Conservation (phyloP, 2,329 filamentous ascomycete genomes). For the Botrytis hyacinthi region DNA sequence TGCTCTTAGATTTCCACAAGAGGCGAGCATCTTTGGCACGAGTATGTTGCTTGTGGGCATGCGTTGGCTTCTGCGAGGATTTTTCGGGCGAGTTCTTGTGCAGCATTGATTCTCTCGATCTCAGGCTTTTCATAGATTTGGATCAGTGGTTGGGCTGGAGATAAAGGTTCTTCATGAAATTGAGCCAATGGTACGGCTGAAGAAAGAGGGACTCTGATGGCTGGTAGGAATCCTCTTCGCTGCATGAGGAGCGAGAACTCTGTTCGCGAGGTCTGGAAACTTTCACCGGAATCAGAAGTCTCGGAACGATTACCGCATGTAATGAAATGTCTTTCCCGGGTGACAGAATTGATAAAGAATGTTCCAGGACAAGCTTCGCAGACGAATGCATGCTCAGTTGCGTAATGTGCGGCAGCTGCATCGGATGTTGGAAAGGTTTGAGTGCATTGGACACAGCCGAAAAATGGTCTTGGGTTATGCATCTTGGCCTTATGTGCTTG, state of each 20-base stretch:
- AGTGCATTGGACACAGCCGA: background rate
- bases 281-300: background rate
- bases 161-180: background rate
- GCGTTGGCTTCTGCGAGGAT: background rate
- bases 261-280: background rate
- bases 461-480: background rate
- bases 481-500: background rate
- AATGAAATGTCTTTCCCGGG: background rate
- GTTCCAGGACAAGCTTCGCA: constrained; percentile 4
- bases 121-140: background rate
- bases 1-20: background rate
- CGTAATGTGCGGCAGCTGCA: background rate
- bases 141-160: background rate
- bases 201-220: background rate
- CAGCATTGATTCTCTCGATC: background rate
- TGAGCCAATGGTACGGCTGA: background rate
- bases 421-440: background rate
- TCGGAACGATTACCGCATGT: background rate
- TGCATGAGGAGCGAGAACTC: background rate
- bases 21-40: background rate
- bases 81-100: background rate
- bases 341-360: background rate
- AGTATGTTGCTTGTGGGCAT: background rate
- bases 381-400: background rate
- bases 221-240: background rate